A percentile compares a stretch with the other conserved stretches of the same genome.
Conservation (phyloP, 257 asterid species). For the Oldenlandia corymbosa region DNA sequence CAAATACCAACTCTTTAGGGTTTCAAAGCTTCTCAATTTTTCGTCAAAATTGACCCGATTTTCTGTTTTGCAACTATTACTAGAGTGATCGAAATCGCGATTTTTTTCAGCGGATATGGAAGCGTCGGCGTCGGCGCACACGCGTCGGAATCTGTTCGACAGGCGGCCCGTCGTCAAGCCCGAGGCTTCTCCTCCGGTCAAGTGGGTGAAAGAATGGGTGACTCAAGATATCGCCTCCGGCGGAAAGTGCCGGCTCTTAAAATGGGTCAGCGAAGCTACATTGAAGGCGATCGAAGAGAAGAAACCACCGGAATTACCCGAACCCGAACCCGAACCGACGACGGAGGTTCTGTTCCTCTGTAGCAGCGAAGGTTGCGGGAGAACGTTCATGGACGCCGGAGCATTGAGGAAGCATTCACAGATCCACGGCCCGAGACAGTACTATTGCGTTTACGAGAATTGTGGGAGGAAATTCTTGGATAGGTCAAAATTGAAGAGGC, state of each 20-base stretch:
- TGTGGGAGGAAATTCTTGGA: constrained; percentile 43
- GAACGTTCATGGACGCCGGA: constrained; percentile 92
- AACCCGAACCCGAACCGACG: constrained; percentile 92
- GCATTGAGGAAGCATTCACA: constrained; percentile 97
- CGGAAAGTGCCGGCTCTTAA: constrained; percentile 67
- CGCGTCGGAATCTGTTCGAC: constrained; percentile 49
- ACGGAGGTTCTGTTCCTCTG: constrained; percentile 97
- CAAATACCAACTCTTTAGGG: too few species aligned
- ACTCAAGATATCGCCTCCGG: constrained; percentile 89
- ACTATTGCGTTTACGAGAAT: constrained; percentile 78
- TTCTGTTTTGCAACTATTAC: too few species aligned
- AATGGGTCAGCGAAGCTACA: constrained; percentile 88
- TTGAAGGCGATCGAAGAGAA: constrained; percentile 58
- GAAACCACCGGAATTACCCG: constrained; percentile 52
- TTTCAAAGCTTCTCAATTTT: too few species aligned
- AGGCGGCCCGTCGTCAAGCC: constrained; percentile 70
- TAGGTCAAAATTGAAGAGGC: constrained; percentile 36
- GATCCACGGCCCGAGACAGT: constrained; percentile 97
- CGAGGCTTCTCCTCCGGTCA: constrained; percentile 56
- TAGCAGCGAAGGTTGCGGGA: constrained; percentile 96
- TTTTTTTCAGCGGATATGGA: too few species aligned
- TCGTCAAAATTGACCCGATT: too few species aligned
- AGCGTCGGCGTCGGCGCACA: too few species aligned
- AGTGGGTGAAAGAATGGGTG: constrained; percentile 93
- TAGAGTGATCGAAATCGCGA: too few species aligned